Conservation (phyloP, 2,329 filamentous ascomycete genomes). For the Fusarium succisae region DNA sequence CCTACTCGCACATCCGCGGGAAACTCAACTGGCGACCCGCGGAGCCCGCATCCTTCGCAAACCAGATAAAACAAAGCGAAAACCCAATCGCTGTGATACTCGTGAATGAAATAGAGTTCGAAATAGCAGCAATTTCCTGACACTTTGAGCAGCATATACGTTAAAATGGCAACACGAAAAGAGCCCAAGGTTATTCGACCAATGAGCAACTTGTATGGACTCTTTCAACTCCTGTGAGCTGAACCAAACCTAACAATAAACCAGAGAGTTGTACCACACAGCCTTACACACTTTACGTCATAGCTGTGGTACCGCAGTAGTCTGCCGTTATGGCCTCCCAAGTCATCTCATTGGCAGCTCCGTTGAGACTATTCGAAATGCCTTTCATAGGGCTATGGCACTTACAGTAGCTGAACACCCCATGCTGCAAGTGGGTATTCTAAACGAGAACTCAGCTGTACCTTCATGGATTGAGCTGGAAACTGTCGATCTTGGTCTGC, state of each 20-base stretch:
- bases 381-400: conserved; percentile 24
- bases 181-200: conserved; percentile 23
- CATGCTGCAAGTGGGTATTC: conserved; percentile 31
- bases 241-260: background rate
- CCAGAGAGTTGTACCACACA: conserved; percentile 30
- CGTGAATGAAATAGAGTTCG: background rate
- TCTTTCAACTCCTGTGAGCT: background rate
- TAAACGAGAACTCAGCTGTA: conserved; percentile 29
- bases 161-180: conserved; percentile 9
- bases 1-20: conserved; percentile 21
- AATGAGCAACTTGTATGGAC: conserved; percentile 33
- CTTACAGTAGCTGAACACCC: conserved; percentile 32
- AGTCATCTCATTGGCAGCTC: background rate
- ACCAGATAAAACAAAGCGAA: conserved; percentile 9
- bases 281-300: conserved; percentile 29
- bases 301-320: conserved; percentile 26
- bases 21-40: conserved; percentile 10
- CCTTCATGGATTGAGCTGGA: conserved; percentile 31
- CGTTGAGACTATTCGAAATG: background rate
- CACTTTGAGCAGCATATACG: background rate
- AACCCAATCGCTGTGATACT: background rate
- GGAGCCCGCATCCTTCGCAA: conserved; percentile 9
- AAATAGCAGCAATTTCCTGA: background rate
- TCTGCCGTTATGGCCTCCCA: conserved; percentile 28
- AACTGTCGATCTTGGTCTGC: conserved; percentile 15